Base-by-base conservation (phyloP, 768 basidiomycete genomes). In the Panaeolus papilionaceus region DNA sequence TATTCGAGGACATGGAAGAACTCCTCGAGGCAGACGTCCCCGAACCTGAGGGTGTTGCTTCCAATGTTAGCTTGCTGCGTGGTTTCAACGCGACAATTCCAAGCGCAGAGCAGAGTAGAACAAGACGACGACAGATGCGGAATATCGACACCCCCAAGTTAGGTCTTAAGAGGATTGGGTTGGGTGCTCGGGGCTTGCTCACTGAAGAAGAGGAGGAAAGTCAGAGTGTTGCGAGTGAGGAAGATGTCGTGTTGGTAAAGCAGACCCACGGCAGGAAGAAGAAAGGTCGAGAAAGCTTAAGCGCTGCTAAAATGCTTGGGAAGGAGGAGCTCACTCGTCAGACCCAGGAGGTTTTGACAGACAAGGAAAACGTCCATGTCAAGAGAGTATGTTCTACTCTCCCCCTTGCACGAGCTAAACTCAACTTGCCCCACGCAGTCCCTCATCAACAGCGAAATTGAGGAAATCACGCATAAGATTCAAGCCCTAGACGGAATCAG, bases 51-150 rank as follows among this genome's bases (percentile, higher is more conserved):
- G 91, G 89, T 44, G 83, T 91, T 38, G 90, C 91, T 4, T 84
- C 86, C 16, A 86, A 88, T 72, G 89, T 96, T 63, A 94, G 93
- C 72, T 83, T 99, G 39, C 80, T 98, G 47, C 88, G 92, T 54
- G 97, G 97, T 0, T 99, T 98, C 79, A 92, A 94, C 73, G 97
- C 97, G 18, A 98, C 97, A 2, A 92, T 98, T 49, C 97, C 97
- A 12, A 93, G 92, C 74, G 88, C 96, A 44, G 92, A 95, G 71
- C 86, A 89, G 75, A 85, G 93, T 64, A 90, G 92, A 69, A 83
- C 88, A 14, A 83, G 95, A 68, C 79, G 96, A 69, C 80, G 95
- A 67, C 90, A 94, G 76, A 88, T 92, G 78, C 84, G 96, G 67
- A 92, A 89, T 71, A 87, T 94, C 14, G 92, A 94, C 3, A 86